Evolutionary conservation across 2,329 filamentous ascomycete species (phyloP).

Genomic region (Fusarium keratoplasticum): DNA sequence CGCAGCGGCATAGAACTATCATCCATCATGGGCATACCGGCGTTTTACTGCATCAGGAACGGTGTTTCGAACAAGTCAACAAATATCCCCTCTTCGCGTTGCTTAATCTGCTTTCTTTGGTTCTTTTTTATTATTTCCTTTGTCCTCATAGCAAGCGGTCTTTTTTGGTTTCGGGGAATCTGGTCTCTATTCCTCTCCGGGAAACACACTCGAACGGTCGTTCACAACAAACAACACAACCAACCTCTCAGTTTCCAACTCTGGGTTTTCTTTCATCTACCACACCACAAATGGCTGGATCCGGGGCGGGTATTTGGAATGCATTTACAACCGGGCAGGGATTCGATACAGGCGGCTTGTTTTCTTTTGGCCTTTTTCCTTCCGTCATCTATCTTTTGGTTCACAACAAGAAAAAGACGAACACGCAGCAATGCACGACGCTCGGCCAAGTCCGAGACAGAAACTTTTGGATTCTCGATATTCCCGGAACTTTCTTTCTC

Average conservation of each 20-base stretch:
- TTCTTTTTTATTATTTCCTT: constrained; percentile 52
- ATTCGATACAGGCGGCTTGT: constrained; percentile 61
- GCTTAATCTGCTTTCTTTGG: constrained; percentile 41
- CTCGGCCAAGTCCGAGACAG: constrained; percentile 63
- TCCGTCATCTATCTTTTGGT: constrained; percentile 42
- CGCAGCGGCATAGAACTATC: constrained; percentile 54
- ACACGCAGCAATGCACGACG: constrained; percentile 73
- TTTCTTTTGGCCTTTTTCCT: constrained; percentile 48
- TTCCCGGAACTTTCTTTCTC: constrained; percentile 40
- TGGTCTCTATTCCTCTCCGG: constrained; percentile 50
- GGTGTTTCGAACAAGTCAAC: constrained; percentile 54
- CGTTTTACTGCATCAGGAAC: constrained; percentile 58
- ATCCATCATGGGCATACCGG: constrained; percentile 53
- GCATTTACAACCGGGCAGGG: constrained; percentile 66
- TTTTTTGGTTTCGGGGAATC: constrained; percentile 51
- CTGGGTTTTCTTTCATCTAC: constrained; percentile 53
- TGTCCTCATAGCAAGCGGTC: constrained; percentile 60
- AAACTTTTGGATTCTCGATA: constrained; percentile 57
- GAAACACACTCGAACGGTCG: constrained; percentile 50
- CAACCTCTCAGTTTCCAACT: constrained; percentile 61
- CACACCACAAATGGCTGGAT: constrained; percentile 66
- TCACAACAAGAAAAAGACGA: constrained; percentile 64
- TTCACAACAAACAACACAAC: constrained; percentile 38
- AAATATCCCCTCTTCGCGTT: constrained; percentile 52
- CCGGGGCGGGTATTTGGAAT: constrained; percentile 62